Base-by-base conservation (phyloP, 371 early-diverging fungal genomes). In the Syncephalastrum racemosum region DNA sequence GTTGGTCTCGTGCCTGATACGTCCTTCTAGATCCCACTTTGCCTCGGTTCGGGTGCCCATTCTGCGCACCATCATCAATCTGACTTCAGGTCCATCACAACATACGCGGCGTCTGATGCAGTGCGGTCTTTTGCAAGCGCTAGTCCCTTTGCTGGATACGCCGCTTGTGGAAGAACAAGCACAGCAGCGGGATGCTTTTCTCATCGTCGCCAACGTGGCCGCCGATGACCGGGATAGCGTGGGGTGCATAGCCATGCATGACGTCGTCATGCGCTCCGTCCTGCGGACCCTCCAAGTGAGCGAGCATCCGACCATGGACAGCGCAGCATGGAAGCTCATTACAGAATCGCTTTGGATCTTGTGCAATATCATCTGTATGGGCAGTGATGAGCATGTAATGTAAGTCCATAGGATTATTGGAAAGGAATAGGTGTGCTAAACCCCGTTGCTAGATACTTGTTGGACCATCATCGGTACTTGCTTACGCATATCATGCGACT, bases 281-380 rank as follows among this genome's bases (percentile, higher is more conserved):
- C 59, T 64, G 7, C 63, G 62, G 0, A 75, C 70, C 27, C 60
- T 69, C 3, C 53, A 56, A 4, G 77, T 75, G 36, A 31, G 36
- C 36, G 36, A 31, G 36, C 36, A 31, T 12, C 36, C 36, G 36
- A 20, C 60, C 14, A 57, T 45, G n/a, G 53, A 55, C 4, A 75
- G 68, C 31, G 84, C 82, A 48, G 36, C 36, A 8, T 84, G 84
- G 84, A 80, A 77, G 20, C 69, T 82, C 4, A 72, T 79, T 12
- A 73, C 66, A 7, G 84, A 84, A 48, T 76, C 81, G 0, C 55
- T 80, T 0, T 82, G 81, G 81, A 77, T 79, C 42, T 53, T 82
- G 7, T 77, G 79, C 53, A 84, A 84, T 46, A 60, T 82, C 4
- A 72, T 80, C 7, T 75, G 77, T 43, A 61, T 75, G 8, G 71